Evolutionary conservation across 1,284 basidiomycete genomes (phyloP), one percentile per base, ranked within the genome.

Genomic region (Leucoagaricus sp.): DNA sequence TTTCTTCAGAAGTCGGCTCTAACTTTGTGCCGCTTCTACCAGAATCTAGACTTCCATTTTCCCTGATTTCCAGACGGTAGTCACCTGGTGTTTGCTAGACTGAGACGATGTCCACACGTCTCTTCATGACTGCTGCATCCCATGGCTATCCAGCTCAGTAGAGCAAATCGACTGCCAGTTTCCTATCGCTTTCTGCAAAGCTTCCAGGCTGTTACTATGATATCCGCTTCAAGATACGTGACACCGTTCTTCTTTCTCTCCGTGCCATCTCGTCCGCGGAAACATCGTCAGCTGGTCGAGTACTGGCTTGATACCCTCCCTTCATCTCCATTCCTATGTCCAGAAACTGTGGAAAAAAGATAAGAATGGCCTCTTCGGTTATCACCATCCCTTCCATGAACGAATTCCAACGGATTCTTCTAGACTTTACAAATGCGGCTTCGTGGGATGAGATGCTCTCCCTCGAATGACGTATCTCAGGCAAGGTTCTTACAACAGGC

Each of bases 171-270:
- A 28, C 33, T 29, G 28, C 28, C 29, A 26, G n/a, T 23, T 5
- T 8, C 31, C 28, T 41, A 13, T 47, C 31, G 25, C 38, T 44
- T 38, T 51, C 25, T 26, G 29, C 13, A 12, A 25, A 38, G 9
- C 41, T 46, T 29, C 44, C 29, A 33, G 13, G 19, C 6, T 31
- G 17, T 45, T 21, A 46, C 42, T 13, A 19, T 56, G 48, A 50
- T 51, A 56, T 56, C 49, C 42, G 55, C 55, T 56, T 56, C 48
- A 50, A 51, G 44, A 15, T 40, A 34, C 0, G 5, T 38, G 26
- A 29, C 33, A 17, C 41, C 41, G 48, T 54, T 42, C 38, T 36
- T 41, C 53, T 54, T n/a, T 48, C 23, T 48, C 34, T 19, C 19
- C n/a, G 15, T n/a, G 21, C 42, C 21, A 31, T 40, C 29, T 45